phyloP scores from a whole-genome alignment of 257 asterid species.

The Fraxinus quadrangulata region DNA sequence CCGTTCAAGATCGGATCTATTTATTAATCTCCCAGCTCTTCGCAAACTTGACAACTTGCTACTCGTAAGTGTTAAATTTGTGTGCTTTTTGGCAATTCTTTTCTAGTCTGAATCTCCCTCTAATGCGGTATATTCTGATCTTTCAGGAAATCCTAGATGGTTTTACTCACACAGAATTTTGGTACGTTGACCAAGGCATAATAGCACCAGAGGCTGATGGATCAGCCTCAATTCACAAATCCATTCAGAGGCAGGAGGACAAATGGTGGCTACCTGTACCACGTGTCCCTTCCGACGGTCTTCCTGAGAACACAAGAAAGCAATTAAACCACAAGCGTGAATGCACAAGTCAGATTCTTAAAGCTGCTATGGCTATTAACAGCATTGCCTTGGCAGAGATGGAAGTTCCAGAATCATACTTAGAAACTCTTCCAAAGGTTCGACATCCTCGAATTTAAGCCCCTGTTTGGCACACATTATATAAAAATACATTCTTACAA shows the following conservation, averaged over 20 bases:
- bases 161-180: slow-evolving; percentile 67
- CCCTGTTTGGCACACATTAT: too few species aligned
- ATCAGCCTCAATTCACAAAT: slow-evolving; percentile 60
- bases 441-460: slow-evolving; percentile 8
- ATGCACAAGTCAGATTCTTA: slow-evolving; percentile 81
- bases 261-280: slow-evolving; percentile 99
- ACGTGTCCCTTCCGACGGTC: slow-evolving; percentile 78
- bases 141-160: slow-evolving; percentile 80
- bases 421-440: slow-evolving; percentile 93
- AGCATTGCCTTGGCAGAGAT: slow-evolving; percentile 73
- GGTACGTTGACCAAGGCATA: slow-evolving; percentile 87
- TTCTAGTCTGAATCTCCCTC: neutral
- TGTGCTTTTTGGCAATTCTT: neutral
- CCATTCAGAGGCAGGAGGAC: slow-evolving; percentile 72
- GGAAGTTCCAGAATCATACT: slow-evolving; percentile 91
- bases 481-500: too few species aligned
- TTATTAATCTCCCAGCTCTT: slow-evolving; percentile 87
- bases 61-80: slow-evolving; percentile 55
- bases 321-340: slow-evolving; percentile 69
- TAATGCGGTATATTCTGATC: neutral
- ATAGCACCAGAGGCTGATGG: slow-evolving; percentile 66
- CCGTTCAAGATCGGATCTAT: slow-evolving; percentile 72
- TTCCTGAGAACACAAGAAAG: slow-evolving; percentile 61
- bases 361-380: slow-evolving; percentile 87
- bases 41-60: slow-evolving; percentile 90